Evolutionary conservation across 306 rosid species (phyloP), one percentile per base, ranked within the genome.

Genomic region (Cercis canadensis): DNA sequence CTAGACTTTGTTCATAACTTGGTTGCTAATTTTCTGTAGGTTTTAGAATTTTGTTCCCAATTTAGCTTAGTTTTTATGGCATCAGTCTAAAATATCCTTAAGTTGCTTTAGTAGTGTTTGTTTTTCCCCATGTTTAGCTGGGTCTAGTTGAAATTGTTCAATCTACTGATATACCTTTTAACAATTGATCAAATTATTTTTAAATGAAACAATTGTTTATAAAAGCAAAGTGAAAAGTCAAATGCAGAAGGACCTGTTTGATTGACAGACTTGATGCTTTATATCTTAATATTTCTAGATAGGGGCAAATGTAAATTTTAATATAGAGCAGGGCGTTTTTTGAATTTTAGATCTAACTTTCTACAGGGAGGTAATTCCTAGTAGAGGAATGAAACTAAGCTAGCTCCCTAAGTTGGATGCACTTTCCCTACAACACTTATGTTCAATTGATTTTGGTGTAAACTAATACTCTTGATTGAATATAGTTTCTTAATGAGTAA

Each of bases 321-420:
- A 18, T 17, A 34, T 39, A 13, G 61, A 47, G 56, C 67, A 31
- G 4, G 11, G 31, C 16, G 1, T 21, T 29, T 19, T 52, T 70
- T 16, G 32, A 49, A 21, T 62, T 66, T 69, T 17, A 29, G 34
- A 14, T 45, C 9, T 70, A 15, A 61, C 14, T 13, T 56, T 56
- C 8, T 16, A 44, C 64, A 59, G 64, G 74, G 16, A 53, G 8
- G 39, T 40, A 55, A 62, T 31, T 54, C 45, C 24, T 47, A 18
- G 58, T 40, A 55, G 63, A 45, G 66, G 63, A 55, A 17, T 63
- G 69, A 60, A 40, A 31, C 69, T 59, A 62, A 55, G 64, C 37
- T 46, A 12, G 18, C 41, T 69, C 36, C 54, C 29, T 65, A 47
- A 12, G 49, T 17, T 51, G 57, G 13, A 7, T 0, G 5, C 10